phyloP scores from a whole-genome alignment of 352 stramenopile species.

The Saprolegnia parasitica region DNA sequence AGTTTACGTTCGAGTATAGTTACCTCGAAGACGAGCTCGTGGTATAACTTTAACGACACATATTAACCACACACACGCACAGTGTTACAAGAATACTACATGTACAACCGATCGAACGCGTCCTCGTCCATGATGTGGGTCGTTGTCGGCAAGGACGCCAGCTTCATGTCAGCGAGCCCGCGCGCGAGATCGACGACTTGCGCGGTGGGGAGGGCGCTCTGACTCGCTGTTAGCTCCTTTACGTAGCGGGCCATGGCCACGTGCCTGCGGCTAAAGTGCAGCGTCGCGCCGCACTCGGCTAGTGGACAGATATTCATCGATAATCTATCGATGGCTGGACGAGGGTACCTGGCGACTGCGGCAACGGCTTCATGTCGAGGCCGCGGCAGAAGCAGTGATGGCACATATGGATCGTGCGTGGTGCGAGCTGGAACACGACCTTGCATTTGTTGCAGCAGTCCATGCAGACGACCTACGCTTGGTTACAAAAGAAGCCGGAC shows the following conservation, averaged over 20 bases:
- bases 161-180: constrained; percentile 6
- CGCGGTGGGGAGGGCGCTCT: not conserved
- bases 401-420: not conserved
- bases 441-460: constrained; percentile 21
- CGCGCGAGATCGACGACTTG: not conserved
- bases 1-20: constrained; percentile 99
- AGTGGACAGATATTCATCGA: not conserved
- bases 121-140: not conserved
- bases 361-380: constrained; percentile 13
- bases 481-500: no score
- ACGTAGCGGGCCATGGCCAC: constrained; percentile 4
- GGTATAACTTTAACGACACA: constrained; percentile 29
- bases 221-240: not conserved
- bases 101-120: not conserved
- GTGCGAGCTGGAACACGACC: constrained; percentile 9
- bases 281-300: constrained; percentile 9
- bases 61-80: not conserved
- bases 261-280: constrained; percentile 1
- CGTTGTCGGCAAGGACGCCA: constrained; percentile 7
- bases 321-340: no score
- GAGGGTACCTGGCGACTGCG: constrained; percentile 10
- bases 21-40: constrained; percentile 92
- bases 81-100: not conserved
- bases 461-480: not conserved
- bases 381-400: constrained; percentile 13